Evolutionary conservation across 2,329 filamentous ascomycete genomes (phyloP), one percentile per base, ranked within the genome.

Genomic region (Fusarium gaditjirri): DNA sequence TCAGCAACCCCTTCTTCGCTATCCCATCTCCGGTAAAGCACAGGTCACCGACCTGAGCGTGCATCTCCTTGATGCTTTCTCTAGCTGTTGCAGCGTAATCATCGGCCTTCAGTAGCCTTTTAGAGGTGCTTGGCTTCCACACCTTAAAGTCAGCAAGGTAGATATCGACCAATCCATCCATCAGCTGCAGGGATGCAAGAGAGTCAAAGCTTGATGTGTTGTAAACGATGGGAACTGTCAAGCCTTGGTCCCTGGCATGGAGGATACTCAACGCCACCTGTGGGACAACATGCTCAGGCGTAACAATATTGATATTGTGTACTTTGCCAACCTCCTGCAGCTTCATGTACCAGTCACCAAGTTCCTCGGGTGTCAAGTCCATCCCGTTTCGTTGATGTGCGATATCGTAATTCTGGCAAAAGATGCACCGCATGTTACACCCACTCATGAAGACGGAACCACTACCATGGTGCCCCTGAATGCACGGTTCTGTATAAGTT

Each of bases 61-160:
- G 90, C 93, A 97, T 96, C 14, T 89, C 91, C 77, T 89, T 90
- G 80, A 96, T 90, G 77, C 92, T 94, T 80, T 95, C 92, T 80
- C 87, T 89, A 1, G 94, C 93, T 0, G 90, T 89, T 14, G 87
- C 83, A 2, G 91, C 88, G 79, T 95, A 96, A 78, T 94, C 88
- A 52, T 94, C 91, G 7, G 92, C 92, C 79, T 97, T 97, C 39
- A 96, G 86, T 35, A 96, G 83, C 16, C 93, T 86, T 75, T 88
- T 91, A 25, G 92, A 92, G 2, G 92, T 91, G 27, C 80, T 83
- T 4, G 86, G 80, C 33, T 88, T 88, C 93, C 93, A 96, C 14
- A 95, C 89, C 80, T 97, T 96, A 84, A 96, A 96, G 78, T 97
- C 93, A 0, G 93, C 92, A n/a, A 97, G 84, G 78, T 96, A 97